Base-by-base conservation (phyloP, 2,329 filamentous ascomycete species). In the Aspergillus sp. region DNA sequence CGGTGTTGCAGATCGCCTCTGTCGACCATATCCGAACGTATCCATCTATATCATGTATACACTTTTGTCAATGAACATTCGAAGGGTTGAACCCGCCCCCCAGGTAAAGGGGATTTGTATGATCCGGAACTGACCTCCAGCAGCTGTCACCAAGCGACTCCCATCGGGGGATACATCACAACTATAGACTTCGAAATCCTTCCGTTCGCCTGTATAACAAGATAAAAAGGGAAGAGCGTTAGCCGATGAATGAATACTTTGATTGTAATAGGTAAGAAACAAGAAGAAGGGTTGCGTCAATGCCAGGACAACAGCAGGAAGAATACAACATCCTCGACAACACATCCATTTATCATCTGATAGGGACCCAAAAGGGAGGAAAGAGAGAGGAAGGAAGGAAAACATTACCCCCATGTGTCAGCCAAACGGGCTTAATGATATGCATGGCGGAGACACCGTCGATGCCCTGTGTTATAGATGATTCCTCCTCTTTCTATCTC, bases 11-110 rank as follows among this genome's bases (percentile, higher is more conserved):
- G 73, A 99, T 92, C 59, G 95, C 90, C 69, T 98, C 94, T 60
- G 91, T 97, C 21, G 94, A 97, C 95, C 95, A 99, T 70, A 99
- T 91, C 65, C 96, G 90, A 62, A 99, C 95, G 76, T 97, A 92
- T 73, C 95, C 94, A 83, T 99, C 95, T 90, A 48, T 51, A 51
- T 30, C 27, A 13, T 42, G 42, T 50, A 55, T 36, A 15, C 17
- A 59, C 10, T 41, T 48, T 48, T 8, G 48, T 70, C 59, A 19
- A 19, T 19, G 19, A 19, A 19, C 19, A 19, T 19, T 19, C 19
- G 19, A 19, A 19, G 19, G 19, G 19, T 19, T 19, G 19, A 19
- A 19, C 19, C 19, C 19, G 19, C 19, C 19, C 19, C 19, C 19
- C 19, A n/a, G 17, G 11, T 36, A 10, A 21, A 19, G 15, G 17